Percentiles rank a stretch among this genome's conserved stretches.
These are phyloP conservation scores for Chaetomium olivaceum DNA, from an alignment of 2,329 filamentous ascomycete species.

Conservation along the genomic window DNA sequence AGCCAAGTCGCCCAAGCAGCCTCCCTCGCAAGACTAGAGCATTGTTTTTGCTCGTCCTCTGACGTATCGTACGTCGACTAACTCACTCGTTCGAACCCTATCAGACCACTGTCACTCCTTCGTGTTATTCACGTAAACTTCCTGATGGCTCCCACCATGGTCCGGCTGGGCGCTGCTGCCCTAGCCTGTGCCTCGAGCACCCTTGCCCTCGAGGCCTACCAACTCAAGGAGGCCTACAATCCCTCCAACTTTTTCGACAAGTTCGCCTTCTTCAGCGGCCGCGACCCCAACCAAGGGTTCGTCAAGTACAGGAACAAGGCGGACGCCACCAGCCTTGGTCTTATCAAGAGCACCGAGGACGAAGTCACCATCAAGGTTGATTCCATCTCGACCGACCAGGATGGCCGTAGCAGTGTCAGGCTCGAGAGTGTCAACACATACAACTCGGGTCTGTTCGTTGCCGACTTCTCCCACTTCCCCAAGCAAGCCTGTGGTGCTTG, in stretches of 20 bases:
- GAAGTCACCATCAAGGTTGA: slow-evolving; percentile 47
- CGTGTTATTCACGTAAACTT: slow-evolving; percentile 18
- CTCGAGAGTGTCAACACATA: slow-evolving; percentile 64
- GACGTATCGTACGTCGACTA: slow-evolving; percentile 50
- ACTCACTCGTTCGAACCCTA: slow-evolving; percentile 36
- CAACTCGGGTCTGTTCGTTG: slow-evolving; percentile 66
- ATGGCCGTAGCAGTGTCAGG: slow-evolving; percentile 58
- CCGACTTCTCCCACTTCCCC: slow-evolving; percentile 70
- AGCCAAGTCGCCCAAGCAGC: slow-evolving; percentile 29
- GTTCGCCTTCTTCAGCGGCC: slow-evolving; percentile 13
- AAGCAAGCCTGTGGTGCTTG: slow-evolving; percentile 66
- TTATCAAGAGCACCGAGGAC: slow-evolving; percentile 38
- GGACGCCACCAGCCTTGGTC: slow-evolving; percentile 40
- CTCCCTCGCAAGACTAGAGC: slow-evolving; percentile 36
- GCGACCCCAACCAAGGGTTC: slow-evolving; percentile 66
- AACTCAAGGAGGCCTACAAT: slow-evolving; percentile 45
- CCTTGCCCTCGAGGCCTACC: slow-evolving; percentile 40
- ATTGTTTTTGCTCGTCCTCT: slow-evolving; percentile 41
- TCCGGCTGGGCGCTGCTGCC: slow-evolving; percentile 43
- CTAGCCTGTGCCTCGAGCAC: slow-evolving; percentile 39
- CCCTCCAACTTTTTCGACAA: slow-evolving; percentile 50
- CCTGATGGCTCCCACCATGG: slow-evolving; percentile 46
- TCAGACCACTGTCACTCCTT: slow-evolving; percentile 39
- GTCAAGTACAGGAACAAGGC: slow-evolving; percentile 53
- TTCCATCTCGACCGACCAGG: slow-evolving; percentile 31